These are phyloP conservation scores for Claviceps africana DNA, from an alignment of 2,329 filamentous ascomycete species.

Conservation along the genomic window DNA sequence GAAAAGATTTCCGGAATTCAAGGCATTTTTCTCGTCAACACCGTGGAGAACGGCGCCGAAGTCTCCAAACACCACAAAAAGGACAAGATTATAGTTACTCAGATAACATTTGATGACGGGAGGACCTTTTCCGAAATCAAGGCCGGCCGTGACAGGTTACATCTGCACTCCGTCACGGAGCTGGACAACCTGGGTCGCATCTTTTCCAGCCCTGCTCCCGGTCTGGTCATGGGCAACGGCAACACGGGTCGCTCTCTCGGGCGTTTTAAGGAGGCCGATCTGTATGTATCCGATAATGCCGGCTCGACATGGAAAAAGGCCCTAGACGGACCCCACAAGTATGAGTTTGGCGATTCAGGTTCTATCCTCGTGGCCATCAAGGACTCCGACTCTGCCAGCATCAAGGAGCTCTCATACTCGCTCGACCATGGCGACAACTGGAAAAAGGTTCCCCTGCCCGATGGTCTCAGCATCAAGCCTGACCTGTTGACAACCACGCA, in stretches of 20 bases:
- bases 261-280: conserved; percentile 56
- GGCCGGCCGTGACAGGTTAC: conserved; percentile 53
- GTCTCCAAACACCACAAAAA: conserved; percentile 39
- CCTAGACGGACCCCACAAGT: conserved; percentile 75
- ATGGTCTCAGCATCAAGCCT: conserved; percentile 53
- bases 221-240: conserved; percentile 84
- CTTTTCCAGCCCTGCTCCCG: conserved; percentile 87
- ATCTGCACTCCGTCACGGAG: conserved; percentile 86
- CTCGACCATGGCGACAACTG: conserved; percentile 81
- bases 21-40: conserved; percentile 81
- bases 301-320: conserved; percentile 70
- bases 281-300: conserved; percentile 84
- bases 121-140: conserved; percentile 67
- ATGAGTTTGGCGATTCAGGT: conserved; percentile 89
- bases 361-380: conserved; percentile 73
- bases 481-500: conserved; percentile 71
- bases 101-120: conserved; percentile 93
- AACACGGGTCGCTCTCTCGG: conserved; percentile 69
- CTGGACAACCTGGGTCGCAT: conserved; percentile 70
- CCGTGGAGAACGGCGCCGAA: conserved; percentile 72
- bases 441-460: conserved; percentile 55
- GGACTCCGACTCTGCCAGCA: conserved; percentile 51
- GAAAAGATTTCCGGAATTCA: conserved; percentile 88
- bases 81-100: conserved; percentile 57
- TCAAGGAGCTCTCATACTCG: conserved; percentile 56